Base-by-base conservation (phyloP, 176 grass and related monocot genomes). In the Cenchrus purpureus region DNA sequence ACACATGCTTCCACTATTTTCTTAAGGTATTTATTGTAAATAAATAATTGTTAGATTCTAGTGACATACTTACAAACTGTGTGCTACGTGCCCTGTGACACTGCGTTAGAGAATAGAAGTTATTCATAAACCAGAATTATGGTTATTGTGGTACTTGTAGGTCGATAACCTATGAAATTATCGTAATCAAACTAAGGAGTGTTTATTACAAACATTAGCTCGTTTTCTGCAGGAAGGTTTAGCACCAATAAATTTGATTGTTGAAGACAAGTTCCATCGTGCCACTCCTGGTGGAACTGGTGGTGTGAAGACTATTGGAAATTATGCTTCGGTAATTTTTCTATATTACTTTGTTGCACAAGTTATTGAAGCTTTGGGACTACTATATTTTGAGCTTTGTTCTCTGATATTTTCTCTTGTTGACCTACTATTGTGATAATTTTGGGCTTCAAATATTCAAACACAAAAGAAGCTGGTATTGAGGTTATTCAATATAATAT, bases 261-360 rank as follows among this genome's bases (percentile, higher is more conserved):
- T 98, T 86, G 93, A 95, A 94, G 86, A 89, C 67, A 87, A 92
- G 10, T 94, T 94, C 63, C 93, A 98, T 83, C 93, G 93, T 57
- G 97, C 97, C 28, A 51, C 93, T 15, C 91, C 89, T 83, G 97
- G 97, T 87, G 97, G 97, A 80, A 98, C 97, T 60, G 93, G 97
- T 79, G 76, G 90, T 77, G 92, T 98, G 66, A 98, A 98, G 89
- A 95, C 89, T 46, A 94, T 95, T 6, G 97, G 97, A 78, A 98
- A 98, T 87, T 98, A 98, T 92, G 93, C 97, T 78, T 92, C 93
- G 66, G 97, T 98, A 94, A 95, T 78, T 88, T 20, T 67, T 20
- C 70, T 86, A 43, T 71, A 56, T 46, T 82, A 59, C 57, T 86
- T 73, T 74, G 13, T 16, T 56, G 12, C 1, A 3, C 51, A 83